These are phyloP conservation scores for Grosmannia huntii DNA, from an alignment of 2,329 filamentous ascomycete genomes.

Conservation along the genomic window DNA sequence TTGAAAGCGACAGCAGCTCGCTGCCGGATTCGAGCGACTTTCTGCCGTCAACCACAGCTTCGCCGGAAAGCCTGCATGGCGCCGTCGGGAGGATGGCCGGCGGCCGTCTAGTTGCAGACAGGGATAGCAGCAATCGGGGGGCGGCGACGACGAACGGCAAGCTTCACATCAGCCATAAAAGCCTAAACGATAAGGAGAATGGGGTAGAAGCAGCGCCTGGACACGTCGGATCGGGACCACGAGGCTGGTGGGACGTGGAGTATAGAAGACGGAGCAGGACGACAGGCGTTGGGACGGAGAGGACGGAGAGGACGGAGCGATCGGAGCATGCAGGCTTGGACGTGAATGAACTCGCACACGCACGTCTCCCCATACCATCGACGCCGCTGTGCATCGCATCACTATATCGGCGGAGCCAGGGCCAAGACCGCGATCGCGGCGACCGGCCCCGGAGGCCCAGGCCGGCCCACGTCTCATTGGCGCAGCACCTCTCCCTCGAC, in stretches of 20 bases:
- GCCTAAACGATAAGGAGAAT: not conserved
- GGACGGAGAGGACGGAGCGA: not conserved
- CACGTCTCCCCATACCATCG: not conserved
- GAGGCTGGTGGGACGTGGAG: not conserved
- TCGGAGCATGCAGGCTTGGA: not conserved
- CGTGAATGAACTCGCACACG: not conserved
- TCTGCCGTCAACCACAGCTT: not conserved
- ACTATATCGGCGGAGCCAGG: not conserved
- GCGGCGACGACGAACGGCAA: not conserved
- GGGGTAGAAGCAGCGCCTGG: not conserved
- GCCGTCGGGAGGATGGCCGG: not conserved
- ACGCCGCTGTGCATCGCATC: not conserved
- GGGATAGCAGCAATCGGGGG: not conserved
- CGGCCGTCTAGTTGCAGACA: not conserved
- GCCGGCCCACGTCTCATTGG: not conserved
- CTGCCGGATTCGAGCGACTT: not conserved
- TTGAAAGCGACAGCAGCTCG: not conserved
- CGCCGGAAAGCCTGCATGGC: not conserved
- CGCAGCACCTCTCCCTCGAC: constrained; percentile 11
- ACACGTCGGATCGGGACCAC: not conserved
- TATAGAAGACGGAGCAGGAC: not conserved
- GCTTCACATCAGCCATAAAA: not conserved
- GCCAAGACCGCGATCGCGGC: not conserved
- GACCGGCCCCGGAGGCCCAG: not conserved
- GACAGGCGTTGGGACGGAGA: not conserved